Evolutionary conservation across 306 rosid genomes (phyloP), one percentile per base, ranked within the genome.

Genomic region (Prunus padus): DNA sequence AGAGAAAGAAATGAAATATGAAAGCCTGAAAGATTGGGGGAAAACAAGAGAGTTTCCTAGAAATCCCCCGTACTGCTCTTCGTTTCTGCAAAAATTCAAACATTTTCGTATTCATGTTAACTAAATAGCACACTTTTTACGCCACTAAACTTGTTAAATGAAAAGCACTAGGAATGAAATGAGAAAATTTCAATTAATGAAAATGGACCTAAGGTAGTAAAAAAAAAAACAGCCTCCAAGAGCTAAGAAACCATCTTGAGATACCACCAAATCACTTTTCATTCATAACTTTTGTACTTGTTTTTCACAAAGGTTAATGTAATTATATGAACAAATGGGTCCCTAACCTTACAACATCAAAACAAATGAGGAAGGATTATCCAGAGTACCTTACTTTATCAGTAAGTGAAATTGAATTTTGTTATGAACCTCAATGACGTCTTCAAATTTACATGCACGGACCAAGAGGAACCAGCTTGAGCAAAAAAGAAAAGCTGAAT

Each of bases 391-490:
- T 37, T 50, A 57, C 67, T 42, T 19, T 63, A 11, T 44, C 31
- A 40, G 63, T 12, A 18, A 11, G 66, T 37, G 55, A 79, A 55
- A 79, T 7, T 18, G 49, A 73, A 7, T 37, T 73, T 37, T 33
- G 69, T 62, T 55, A 65, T 6, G 65, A 33, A 18, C 26, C 60
- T 61, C 57, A 23, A 55, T 26, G 60, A 56, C 65, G 14, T 51
- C 77, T 51, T 63, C 74, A 70, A 51, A 66, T 55, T 22, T 42
- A 51, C 52, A 59, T 23, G 45, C 40, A 52, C 31, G 68, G 26
- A 63, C 31, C 73, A 46, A 65, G 68, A 71, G 65, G 72, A 65
- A 64, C 67, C 69, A 79, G 68, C 74, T 30, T 66, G 42, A 65
- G 50, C 15, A 8, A 62, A 72, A 79, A 73, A 42, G 2, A 33